phyloP scores from a whole-genome alignment of 148 eudicot genomes.

The Persicaria tinctoria region DNA sequence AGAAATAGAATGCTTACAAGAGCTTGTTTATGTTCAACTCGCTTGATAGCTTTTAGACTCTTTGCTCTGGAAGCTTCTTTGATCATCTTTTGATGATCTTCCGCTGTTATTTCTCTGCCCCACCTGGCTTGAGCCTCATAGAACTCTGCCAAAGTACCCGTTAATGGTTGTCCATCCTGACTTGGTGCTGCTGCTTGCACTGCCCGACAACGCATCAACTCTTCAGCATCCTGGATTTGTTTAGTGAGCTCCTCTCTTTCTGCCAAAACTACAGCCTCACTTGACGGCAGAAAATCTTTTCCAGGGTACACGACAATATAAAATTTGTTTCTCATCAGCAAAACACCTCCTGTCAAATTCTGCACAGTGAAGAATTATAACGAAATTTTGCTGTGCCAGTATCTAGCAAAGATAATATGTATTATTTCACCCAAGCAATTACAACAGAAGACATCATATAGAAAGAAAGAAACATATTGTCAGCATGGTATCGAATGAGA shows the following conservation, averaged over 20 bases:
- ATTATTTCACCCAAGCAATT: slow-evolving; percentile 1
- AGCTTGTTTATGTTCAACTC: slow-evolving; percentile 66
- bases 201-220: slow-evolving; percentile 46
- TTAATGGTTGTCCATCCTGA: slow-evolving; percentile 45
- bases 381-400: background rate
- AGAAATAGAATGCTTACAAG: slow-evolving; percentile 44
- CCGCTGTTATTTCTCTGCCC: slow-evolving; percentile 72
- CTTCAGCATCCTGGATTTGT: slow-evolving; percentile 79
- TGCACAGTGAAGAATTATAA: slow-evolving; percentile 27
- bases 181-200: slow-evolving; percentile 27
- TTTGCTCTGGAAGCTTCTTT: slow-evolving; percentile 65
- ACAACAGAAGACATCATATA: background rate
- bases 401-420: slow-evolving; percentile 13
- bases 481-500: no score
- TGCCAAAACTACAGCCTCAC: slow-evolving; percentile 69
- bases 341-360: slow-evolving; percentile 85
- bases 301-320: slow-evolving; percentile 88
- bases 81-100: slow-evolving; percentile 63
- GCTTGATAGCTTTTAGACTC: slow-evolving; percentile 51
- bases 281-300: slow-evolving; percentile 81
- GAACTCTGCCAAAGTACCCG: slow-evolving; percentile 91
- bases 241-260: slow-evolving; percentile 90
- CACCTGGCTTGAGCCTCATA: slow-evolving; percentile 91
- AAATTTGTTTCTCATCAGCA: slow-evolving; percentile 85
- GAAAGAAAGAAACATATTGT: no score